Base-by-base conservation (phyloP, 352 stramenopile genomes). In the Phytopythium ostracodes region DNA sequence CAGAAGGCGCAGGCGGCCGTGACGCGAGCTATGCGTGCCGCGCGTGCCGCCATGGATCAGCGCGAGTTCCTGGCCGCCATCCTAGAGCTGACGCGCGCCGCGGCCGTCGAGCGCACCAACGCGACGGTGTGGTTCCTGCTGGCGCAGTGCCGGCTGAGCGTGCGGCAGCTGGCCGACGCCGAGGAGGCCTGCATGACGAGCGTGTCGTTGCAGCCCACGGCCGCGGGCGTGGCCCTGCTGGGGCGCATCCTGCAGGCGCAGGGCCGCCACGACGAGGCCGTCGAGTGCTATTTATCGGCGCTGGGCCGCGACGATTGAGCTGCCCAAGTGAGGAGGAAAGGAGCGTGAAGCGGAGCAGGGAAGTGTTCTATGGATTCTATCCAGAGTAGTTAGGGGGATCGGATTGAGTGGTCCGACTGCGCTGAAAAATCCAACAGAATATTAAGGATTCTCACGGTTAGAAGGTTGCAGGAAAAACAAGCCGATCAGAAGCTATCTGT, bases 251-350 rank as follows among this genome's bases (percentile, higher is more conserved):
- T 88, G 75, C 71, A 84, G 31, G 63, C 79, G 53, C 74, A 75
- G 50, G 79, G 77, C 2, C 73, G 70, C 44, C 59, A 74, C 35
- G 75, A 87, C 49, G 73, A 85, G 56, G 79, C 79, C 38, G 74
- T 85, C 72, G 64, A 81, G 60, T 88, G 76, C 74, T 88, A 81
- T 81, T 76, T 82, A 76, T 76, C 65, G 64, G 75, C 75, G 56
- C 70, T 88, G 55, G 73, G 76, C 55, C 77, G 71, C 59, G 73
- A 70, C n/a, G n/a, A n/a, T n/a, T 38, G 59, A 73, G n/a, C 53
- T 59, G 53, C 53, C 53, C 10, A 29, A 10, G 52, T 58, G 52
- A 58, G n/a, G n/a, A n/a, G n/a, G n/a, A n/a, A n/a, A n/a, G n/a
- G n/a, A n/a, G n/a, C n/a, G n/a, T n/a, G n/a, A n/a, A n/a, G n/a